A percentile compares a stretch with the other conserved stretches of the same genome.
Evolutionary conservation across 352 stramenopile genomes (phyloP).

Genomic region (Phytophthora quininea): DNA sequence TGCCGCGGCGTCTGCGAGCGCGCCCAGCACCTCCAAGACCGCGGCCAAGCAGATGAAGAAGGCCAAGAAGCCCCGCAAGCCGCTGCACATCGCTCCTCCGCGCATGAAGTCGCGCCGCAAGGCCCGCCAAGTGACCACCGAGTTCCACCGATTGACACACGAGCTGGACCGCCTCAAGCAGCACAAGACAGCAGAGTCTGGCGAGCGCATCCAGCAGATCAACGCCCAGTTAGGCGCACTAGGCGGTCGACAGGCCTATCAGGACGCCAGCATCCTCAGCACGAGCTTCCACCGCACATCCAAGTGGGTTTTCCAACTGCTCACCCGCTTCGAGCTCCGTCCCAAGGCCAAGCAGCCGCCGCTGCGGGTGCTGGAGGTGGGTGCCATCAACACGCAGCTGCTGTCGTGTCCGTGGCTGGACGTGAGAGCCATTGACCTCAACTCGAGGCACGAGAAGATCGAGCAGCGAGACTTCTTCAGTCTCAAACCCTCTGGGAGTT

Average conservation of each 20-base stretch:
- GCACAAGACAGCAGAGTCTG: conserved; percentile 22
- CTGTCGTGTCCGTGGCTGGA: conserved; percentile 93
- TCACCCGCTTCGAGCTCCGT: conserved; percentile 79
- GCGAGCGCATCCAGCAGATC: conserved; percentile 53
- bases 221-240: conserved; percentile 84
- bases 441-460: conserved; percentile 90
- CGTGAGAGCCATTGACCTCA: conserved; percentile 95
- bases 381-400: conserved; percentile 97
- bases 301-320: conserved; percentile 94
- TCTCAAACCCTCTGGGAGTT: conserved; percentile 74
- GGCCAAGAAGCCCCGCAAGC: conserved; percentile 59
- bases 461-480: conserved; percentile 94
- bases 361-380: conserved; percentile 82
- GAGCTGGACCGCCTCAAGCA: conserved; percentile 68
- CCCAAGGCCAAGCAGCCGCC: conserved; percentile 72
- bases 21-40: conserved; percentile 5
- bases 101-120: conserved; percentile 74
- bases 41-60: conserved; percentile 41
- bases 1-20: conserved; percentile 7
- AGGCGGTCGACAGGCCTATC: conserved; percentile 92
- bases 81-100: conserved; percentile 60
- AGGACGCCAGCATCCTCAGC: conserved; percentile 94
- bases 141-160: conserved; percentile 80
- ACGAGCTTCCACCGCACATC: conserved; percentile 95
- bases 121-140: conserved; percentile 74